Percentiles rank a stretch among this genome's conserved stretches.
Evolutionary conservation across 805 yeast genomes (phyloP).

Genomic region (Yarrowia alimentaria): DNA sequence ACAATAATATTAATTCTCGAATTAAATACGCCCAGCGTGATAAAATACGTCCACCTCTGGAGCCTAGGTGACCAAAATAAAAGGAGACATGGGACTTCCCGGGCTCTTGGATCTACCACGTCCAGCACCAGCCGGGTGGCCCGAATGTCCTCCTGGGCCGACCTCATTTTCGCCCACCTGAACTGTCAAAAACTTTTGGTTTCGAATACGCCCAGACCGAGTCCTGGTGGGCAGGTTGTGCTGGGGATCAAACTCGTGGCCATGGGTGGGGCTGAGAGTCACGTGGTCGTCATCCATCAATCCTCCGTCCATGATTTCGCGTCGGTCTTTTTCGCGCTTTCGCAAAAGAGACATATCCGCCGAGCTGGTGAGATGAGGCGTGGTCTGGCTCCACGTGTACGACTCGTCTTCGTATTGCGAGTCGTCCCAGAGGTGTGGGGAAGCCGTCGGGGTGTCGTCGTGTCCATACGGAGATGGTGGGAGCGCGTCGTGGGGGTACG

Average conservation of each 20-base stretch:
- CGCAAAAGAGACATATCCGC: too few species aligned
- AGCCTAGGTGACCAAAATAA: conserved; percentile 11
- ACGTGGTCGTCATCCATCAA: background rate
- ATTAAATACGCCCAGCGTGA: background rate
- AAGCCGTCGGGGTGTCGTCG: too few species aligned
- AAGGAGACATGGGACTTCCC: conserved; percentile 8
- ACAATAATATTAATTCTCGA: too few species aligned
- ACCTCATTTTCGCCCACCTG: conserved; percentile 8
- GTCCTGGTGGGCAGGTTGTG: too few species aligned
- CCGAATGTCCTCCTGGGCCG: too few species aligned
- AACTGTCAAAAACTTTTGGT: conserved; percentile 9
- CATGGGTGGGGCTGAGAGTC: background rate
- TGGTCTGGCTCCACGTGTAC: background rate
- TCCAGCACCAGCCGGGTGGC: too few species aligned
- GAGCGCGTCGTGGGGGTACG: too few species aligned
- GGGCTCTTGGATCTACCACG: conserved; percentile 17
- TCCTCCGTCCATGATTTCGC: conserved; percentile 18
- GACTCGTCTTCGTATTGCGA: conserved; percentile 6
- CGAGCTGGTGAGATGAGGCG: conserved; percentile 1
- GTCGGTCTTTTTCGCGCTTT: conserved; percentile 8
- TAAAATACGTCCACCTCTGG: background rate
- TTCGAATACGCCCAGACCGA: background rate
- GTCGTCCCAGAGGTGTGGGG: too few species aligned
- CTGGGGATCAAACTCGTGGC: conserved; percentile 12
- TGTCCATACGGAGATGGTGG: too few species aligned